Percentiles rank a stretch among this genome's conserved stretches.
Evolutionary conservation across 345 rosid species (phyloP).

Genomic region (Reutealis trisperma): DNA sequence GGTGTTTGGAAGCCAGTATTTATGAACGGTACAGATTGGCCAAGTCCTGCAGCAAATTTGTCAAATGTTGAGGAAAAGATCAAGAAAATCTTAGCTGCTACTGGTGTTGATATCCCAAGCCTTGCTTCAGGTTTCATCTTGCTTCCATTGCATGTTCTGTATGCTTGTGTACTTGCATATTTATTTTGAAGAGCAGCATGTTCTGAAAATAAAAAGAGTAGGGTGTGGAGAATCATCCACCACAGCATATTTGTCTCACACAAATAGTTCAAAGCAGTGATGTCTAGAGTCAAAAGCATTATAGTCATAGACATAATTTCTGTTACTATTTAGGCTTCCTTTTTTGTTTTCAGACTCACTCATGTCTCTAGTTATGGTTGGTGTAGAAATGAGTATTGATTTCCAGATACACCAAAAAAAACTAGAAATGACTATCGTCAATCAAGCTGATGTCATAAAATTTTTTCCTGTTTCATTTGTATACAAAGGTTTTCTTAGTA

Average conservation of each 20-base stretch:
- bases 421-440: neutral
- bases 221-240: neutral
- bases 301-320: neutral
- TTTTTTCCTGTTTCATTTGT: neutral
- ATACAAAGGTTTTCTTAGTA: neutral
- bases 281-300: neutral
- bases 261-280: neutral
- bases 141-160: neutral
- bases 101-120: conserved; percentile 93
- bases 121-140: conserved; percentile 64
- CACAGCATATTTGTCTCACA: neutral
- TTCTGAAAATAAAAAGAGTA: neutral
- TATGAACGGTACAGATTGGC: conserved; percentile 99
- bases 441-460: neutral
- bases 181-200: neutral
- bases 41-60: conserved; percentile 93
- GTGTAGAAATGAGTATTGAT: neutral
- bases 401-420: too few species aligned
- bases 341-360: neutral
- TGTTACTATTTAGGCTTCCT: neutral
- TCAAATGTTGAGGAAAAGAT: conserved; percentile 79
- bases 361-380: too few species aligned
- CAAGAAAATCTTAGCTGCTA: conserved; percentile 80
- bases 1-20: conserved; percentile 94
- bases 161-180: neutral